Evolutionary conservation across 768 basidiomycete genomes (phyloP).

Genomic region (Daedalea quercina): DNA sequence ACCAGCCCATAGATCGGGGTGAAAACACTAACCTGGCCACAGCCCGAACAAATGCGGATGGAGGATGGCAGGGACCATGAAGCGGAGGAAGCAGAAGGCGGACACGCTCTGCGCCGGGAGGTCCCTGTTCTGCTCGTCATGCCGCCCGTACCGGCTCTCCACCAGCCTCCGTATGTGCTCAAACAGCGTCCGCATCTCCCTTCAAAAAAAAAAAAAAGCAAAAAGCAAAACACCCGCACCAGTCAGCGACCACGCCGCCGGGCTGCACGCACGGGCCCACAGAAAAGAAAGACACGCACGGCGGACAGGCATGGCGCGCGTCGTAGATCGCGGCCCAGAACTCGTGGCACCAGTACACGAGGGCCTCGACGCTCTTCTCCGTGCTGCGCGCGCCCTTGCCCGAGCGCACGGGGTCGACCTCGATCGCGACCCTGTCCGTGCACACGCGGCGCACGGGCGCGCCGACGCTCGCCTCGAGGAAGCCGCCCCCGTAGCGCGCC

Average conservation of each 20-base stretch:
- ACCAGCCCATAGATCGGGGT: too few relatives aligned
- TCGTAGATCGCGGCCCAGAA: slow-evolving; percentile 81
- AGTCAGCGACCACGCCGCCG: not conserved
- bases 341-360: slow-evolving; percentile 73
- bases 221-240: not conserved
- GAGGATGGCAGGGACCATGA: slow-evolving; percentile 87
- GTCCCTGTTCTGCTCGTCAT: slow-evolving; percentile 40
- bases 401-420: slow-evolving; percentile 72
- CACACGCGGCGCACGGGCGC: slow-evolving; percentile 61
- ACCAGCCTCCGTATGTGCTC: slow-evolving; percentile 66
- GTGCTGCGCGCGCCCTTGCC: slow-evolving; percentile 54
- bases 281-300: slow-evolving; percentile 36
- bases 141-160: slow-evolving; percentile 52
- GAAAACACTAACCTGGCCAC: slow-evolving; percentile 47
- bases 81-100: slow-evolving; percentile 85
- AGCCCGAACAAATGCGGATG: slow-evolving; percentile 82
- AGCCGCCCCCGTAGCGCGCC: slow-evolving; percentile 73
- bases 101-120: slow-evolving; percentile 80
- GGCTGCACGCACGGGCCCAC: too few relatives aligned
- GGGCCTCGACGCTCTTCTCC: slow-evolving; percentile 58
- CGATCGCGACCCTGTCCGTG: slow-evolving; percentile 68
- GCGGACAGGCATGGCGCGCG: slow-evolving; percentile 64
- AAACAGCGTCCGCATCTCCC: slow-evolving; percentile 70
- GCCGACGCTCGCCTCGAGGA: slow-evolving; percentile 78
- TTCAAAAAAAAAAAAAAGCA: slow-evolving; percentile 19